A percentile compares a stretch with the other conserved stretches of the same genome.
Conservation (phyloP, 1,139 yeast species). For the Scheffersomyces parashehatae region DNA sequence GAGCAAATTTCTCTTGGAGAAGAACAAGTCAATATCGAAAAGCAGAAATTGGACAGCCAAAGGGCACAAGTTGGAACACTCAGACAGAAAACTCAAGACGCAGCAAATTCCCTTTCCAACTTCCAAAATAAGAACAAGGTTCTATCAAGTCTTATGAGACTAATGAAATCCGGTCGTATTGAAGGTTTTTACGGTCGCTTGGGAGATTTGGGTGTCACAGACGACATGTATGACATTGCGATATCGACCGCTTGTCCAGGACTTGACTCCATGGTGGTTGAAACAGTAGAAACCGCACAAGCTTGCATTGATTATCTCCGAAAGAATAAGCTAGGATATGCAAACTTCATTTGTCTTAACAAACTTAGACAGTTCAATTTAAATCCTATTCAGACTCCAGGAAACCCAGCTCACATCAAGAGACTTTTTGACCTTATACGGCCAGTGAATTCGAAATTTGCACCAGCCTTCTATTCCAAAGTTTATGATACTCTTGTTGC, state of each 20-base stretch:
- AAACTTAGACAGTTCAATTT: conserved; percentile 68
- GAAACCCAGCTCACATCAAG: conserved; percentile 71
- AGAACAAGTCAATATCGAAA: conserved; percentile 54
- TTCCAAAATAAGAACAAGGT: conserved; percentile 74
- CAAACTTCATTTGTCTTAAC: conserved; percentile 79
- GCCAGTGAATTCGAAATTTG: conserved; percentile 66
- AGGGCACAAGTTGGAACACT: conserved; percentile 52
- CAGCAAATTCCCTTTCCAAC: conserved; percentile 56
- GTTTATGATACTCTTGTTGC: conserved; percentile 88
- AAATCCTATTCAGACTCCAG: conserved; percentile 60
- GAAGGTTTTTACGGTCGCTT: conserved; percentile 85
- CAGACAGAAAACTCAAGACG: conserved; percentile 68
- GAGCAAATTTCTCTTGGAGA: conserved; percentile 62
- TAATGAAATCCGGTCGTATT: conserved; percentile 81
- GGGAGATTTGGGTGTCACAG: conserved; percentile 89
- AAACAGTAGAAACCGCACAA: conserved; percentile 90
- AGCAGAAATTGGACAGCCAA: conserved; percentile 49
- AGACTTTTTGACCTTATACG: conserved; percentile 81
- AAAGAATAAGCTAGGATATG: conserved; percentile 83
- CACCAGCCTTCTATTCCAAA: conserved; percentile 88
- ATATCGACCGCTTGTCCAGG: conserved; percentile 94
- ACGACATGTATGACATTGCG: conserved; percentile 86
- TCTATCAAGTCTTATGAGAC: conserved; percentile 62
- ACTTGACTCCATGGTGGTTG: conserved; percentile 91
- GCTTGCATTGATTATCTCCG: conserved; percentile 86